A percentile compares a stretch with the other conserved stretches of the same genome.
Evolutionary conservation across 306 rosid species (phyloP).

Genomic region (Trifolium subterraneum): DNA sequence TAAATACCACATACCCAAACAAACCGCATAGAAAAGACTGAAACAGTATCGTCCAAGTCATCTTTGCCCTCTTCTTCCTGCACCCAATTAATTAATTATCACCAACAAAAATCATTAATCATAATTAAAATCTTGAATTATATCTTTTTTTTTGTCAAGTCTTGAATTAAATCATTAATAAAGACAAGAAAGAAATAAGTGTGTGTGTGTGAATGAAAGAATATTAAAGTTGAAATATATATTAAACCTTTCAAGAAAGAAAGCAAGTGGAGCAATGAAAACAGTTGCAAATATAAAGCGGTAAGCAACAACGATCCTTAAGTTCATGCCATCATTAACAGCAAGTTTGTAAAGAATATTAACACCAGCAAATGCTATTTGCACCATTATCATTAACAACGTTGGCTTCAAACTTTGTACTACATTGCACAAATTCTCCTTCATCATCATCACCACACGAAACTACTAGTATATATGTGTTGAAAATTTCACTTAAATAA

Average conservation of each 20-base stretch:
- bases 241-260: conserved; percentile 65
- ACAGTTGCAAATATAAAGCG: conserved; percentile 66
- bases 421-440: conserved; percentile 16
- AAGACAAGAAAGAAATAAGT: no score
- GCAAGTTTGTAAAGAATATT: conserved; percentile 70
- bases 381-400: conserved; percentile 58
- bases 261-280: conserved; percentile 64
- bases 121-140: no score
- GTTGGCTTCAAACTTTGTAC: conserved; percentile 54
- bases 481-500: not conserved
- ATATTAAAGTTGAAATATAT: not conserved
- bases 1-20: conserved; percentile 62
- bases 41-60: conserved; percentile 59
- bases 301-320: conserved; percentile 61
- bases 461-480: not conserved
- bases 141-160: no score
- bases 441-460: conserved; percentile 51
- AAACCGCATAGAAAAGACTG: conserved; percentile 74
- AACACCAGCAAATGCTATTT: conserved; percentile 55
- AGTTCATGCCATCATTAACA: conserved; percentile 66
- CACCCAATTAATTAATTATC: not conserved
- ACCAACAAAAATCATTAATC: not conserved
- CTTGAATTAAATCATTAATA: no score
- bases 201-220: no score
- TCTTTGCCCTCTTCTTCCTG: conserved; percentile 73